These are phyloP conservation scores for Mortierella polycephala DNA, from an alignment of 371 early-diverging fungal species.

Conservation along the genomic window DNA sequence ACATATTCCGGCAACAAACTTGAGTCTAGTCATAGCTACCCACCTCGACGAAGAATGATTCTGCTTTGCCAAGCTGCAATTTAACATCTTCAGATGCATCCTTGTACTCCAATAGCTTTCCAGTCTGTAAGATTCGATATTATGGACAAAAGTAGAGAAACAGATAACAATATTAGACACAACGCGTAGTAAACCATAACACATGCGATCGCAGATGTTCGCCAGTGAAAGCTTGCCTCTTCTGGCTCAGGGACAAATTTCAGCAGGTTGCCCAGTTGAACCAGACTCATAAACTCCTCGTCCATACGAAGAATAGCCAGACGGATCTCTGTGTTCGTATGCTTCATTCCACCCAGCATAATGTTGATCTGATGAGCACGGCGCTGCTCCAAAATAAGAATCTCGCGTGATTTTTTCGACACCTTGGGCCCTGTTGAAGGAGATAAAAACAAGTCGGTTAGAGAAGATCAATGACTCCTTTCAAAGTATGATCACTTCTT, in stretches of 20 bases:
- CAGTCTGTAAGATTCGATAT: constrained; percentile 53
- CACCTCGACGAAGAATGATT: constrained; percentile 85
- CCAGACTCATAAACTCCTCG: constrained; percentile 65
- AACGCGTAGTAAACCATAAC: no score
- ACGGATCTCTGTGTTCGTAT: constrained; percentile 72
- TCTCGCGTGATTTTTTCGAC: constrained; percentile 66
- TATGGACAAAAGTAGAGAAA: no score
- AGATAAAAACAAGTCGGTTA: no score
- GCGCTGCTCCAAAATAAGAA: constrained; percentile 42
- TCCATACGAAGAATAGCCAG: constrained; percentile 76
- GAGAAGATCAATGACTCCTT: no score
- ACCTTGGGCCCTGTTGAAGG: constrained; percentile 57
- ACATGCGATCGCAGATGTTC: no score
- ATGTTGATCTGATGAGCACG: constrained; percentile 62
- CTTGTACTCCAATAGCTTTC: constrained; percentile 75
- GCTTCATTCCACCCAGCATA: constrained; percentile 76
- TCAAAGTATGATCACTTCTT: no score
- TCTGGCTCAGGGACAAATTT: constrained; percentile 73
- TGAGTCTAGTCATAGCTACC: no score
- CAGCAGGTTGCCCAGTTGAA: constrained; percentile 66
- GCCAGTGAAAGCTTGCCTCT: constrained; percentile 54
- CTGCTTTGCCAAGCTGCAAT: constrained; percentile 76
- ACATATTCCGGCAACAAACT: no score
- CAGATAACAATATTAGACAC: no score
- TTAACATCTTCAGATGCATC: constrained; percentile 73